Evolutionary conservation across 1,284 basidiomycete species (phyloP).

Genomic region (Tylopilus sp.): DNA sequence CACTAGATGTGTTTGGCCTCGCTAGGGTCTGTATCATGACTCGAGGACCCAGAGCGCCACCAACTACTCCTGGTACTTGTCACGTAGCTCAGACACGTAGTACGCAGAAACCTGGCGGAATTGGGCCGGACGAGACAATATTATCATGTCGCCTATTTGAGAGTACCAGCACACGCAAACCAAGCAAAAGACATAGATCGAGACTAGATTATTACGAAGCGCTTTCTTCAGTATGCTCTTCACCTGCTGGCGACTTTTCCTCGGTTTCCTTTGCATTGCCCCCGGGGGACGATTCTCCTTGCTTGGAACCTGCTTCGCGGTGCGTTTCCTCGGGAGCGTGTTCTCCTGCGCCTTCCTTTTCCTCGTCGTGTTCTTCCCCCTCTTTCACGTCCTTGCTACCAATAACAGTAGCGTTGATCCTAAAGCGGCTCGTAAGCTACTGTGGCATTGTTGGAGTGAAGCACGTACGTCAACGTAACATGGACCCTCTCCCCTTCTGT

Average conservation of each 20-base stretch:
- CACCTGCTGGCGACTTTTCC: constrained; percentile 17
- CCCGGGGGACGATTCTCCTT: constrained; percentile 8
- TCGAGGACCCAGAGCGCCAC: too few relatives aligned
- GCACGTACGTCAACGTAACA: constrained; percentile 68
- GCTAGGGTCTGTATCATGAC: too few relatives aligned
- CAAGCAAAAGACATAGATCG: constrained; percentile 7
- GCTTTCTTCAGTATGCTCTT: constrained; percentile 20
- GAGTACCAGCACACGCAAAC: constrained; percentile 4
- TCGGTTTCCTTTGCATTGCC: constrained; percentile 16
- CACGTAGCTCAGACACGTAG: too few relatives aligned
- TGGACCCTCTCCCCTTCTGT: constrained; percentile 59
- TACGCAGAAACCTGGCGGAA: neutral
- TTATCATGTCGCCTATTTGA: neutral
- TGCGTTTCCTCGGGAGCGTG: constrained; percentile 17
- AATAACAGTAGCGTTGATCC: constrained; percentile 74
- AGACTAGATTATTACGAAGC: constrained; percentile 12
- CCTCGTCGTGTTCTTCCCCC: constrained; percentile 28
- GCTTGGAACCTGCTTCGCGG: constrained; percentile 17
- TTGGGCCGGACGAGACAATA: neutral
- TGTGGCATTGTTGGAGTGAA: neutral
- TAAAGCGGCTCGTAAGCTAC: constrained; percentile 25
- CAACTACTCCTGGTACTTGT: too few relatives aligned
- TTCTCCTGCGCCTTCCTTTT: constrained; percentile 19
- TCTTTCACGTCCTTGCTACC: constrained; percentile 63
- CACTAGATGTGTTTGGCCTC: too few relatives aligned